Conservation (phyloP, 129 eudicot genomes). For the Solidago caesia region DNA sequence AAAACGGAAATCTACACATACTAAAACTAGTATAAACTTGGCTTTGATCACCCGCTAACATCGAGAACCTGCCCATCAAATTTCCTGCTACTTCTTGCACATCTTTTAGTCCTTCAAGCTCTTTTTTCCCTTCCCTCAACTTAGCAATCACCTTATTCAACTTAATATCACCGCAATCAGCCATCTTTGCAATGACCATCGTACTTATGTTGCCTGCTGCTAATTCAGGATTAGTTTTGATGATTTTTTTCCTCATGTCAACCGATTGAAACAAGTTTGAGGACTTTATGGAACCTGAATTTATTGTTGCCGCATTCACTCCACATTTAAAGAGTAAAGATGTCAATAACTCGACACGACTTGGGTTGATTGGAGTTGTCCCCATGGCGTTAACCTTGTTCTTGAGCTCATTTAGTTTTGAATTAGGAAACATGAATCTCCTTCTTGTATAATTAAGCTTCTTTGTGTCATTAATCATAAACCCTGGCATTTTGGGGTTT, state of each 20-base stretch:
- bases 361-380: background rate
- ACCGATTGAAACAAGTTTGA: background rate
- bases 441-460: background rate
- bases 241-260: conserved; percentile 15
- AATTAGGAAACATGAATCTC: conserved; percentile 24
- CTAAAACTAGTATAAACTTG: background rate
- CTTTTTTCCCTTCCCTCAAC: conserved; percentile 6
- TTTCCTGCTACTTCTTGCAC: background rate
- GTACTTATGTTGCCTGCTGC: conserved; percentile 14
- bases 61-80: background rate
- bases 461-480: no score
- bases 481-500: background rate
- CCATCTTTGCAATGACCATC: background rate
- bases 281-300: background rate
- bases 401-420: conserved; percentile 13
- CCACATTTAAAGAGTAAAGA: conserved; percentile 11
- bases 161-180: background rate
- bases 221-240: background rate
- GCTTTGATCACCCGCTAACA: background rate
- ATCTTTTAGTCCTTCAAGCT: conserved; percentile 6
- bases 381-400: background rate
- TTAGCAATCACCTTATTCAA: background rate
- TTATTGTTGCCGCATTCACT: background rate
- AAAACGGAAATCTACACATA: background rate
- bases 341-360: conserved; percentile 16